These are phyloP conservation scores for Pyricularia sp. DNA, from an alignment of 2,329 filamentous ascomycete species.

Conservation along the genomic window DNA sequence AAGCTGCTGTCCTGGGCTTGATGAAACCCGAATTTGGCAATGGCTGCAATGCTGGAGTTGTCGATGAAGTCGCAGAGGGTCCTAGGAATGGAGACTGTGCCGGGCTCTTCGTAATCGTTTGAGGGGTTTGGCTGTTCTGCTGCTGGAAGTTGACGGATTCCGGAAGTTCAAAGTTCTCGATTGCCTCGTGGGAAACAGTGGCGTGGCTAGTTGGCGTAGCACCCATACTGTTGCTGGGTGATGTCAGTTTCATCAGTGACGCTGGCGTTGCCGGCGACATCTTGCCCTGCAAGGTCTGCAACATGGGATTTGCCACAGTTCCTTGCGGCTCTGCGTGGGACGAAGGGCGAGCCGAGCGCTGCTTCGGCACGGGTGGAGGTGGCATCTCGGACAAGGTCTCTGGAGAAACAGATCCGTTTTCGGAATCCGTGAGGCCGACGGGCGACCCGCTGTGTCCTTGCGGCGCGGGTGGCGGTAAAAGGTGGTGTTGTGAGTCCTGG, in stretches of 20 bases:
- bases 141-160: conserved; percentile 45
- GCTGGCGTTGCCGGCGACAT: conserved; percentile 69
- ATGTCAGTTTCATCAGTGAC: conserved; percentile 67
- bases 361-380: conserved; percentile 52
- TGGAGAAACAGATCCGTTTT: conserved; percentile 52
- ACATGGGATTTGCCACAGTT: conserved; percentile 12
- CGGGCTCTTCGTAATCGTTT: conserved; percentile 35
- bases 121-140: conserved; percentile 21
- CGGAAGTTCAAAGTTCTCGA: conserved; percentile 53
- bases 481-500: conserved; percentile 20
- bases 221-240: conserved; percentile 35
- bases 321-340: conserved; percentile 51
- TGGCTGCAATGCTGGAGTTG: conserved; percentile 35
- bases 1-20: conserved; percentile 26
- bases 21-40: conserved; percentile 32
- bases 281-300: conserved; percentile 20
- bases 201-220: conserved; percentile 21
- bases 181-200: conserved; percentile 34
- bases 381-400: conserved; percentile 54
- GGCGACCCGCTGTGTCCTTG: conserved; percentile 17
- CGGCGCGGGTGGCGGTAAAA: conserved; percentile 12
- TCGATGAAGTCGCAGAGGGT: conserved; percentile 23
- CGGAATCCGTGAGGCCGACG: conserved; percentile 38
- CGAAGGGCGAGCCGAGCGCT: conserved; percentile 51
- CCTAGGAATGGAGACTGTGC: conserved; percentile 25